Evolutionary conservation across 371 early-diverging fungal genomes (phyloP), one percentile per base, ranked within the genome.

Genomic region (Saksenaea oblongispora): DNA sequence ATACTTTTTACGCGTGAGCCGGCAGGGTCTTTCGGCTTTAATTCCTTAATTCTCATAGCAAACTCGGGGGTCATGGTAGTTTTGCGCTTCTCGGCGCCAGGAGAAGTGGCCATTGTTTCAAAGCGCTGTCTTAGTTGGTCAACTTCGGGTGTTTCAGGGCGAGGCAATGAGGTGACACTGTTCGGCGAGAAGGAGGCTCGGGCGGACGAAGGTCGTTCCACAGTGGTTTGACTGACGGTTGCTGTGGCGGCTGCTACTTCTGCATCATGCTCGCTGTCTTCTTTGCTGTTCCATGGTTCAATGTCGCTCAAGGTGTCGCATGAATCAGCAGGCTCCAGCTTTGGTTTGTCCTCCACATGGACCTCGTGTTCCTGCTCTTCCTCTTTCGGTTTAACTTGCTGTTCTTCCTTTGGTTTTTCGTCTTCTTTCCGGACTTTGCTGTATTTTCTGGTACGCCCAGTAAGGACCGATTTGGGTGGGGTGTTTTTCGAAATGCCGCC

Each of bases 91-190:
- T 35, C 54, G n/a, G 14, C 15, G 15, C 15, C 61, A n/a, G 69
- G 69, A 15, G 64, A 36, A 2, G 67, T 59, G 24, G 67, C 70
- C 5, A 72, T 55, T 1, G 59, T 65, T 59, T 76, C 76, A 62
- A 76, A 76, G 14, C 66, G 66, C 31, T 66, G 69, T 61, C 74
- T 62, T 15, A 77, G 55, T 51, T 74, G 67, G 53, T 72, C 72
- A 1, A 78, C 71, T 56, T 78, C 78, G 27, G 78, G 78, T 59
- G 78, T 78, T 37, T 72, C 75, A 54, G 78, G 78, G 53, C 78
- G 56, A 13, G 78, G 63, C 47, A 73, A 54, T 4, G 77, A 71
- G 1, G 65, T 37, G 2, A 71, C 63, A 15, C 71, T 72, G 56
- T 59, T 68, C 18, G 74, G 70, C 5, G 73, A 78, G 28, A 72